phyloP scores from a whole-genome alignment of 805 yeast genomes.

The Torulaspora indica region DNA sequence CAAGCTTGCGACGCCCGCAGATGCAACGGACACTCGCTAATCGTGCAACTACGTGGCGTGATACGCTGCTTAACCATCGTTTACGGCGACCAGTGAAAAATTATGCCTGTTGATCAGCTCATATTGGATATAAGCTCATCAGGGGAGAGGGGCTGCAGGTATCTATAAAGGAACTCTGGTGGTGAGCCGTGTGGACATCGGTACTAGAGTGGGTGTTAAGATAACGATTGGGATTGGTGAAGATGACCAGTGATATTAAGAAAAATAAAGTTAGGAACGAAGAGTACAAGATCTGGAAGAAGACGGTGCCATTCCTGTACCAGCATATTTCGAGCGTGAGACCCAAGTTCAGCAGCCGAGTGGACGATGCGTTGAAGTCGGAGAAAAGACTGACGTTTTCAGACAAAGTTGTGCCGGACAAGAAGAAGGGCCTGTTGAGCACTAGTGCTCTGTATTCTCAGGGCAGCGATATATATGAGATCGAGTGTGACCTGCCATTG shows the following conservation, averaged over 20 bases:
- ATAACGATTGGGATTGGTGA: background rate
- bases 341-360: slow-evolving; percentile 37
- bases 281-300: slow-evolving; percentile 79
- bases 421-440: slow-evolving; percentile 27
- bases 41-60: slow-evolving; percentile 7
- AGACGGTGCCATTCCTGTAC: slow-evolving; percentile 73
- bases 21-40: background rate
- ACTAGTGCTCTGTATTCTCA: slow-evolving; percentile 31
- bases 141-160: slow-evolving; percentile 12
- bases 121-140: slow-evolving; percentile 5
- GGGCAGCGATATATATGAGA: slow-evolving; percentile 33
- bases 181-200: too few species aligned
- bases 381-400: slow-evolving; percentile 30
- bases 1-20: background rate
- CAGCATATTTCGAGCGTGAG: slow-evolving; percentile 37
- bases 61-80: slow-evolving; percentile 8
- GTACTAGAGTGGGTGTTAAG: background rate
- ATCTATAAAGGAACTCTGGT: slow-evolving; percentile 1
- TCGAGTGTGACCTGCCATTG: slow-evolving; percentile 30
- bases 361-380: slow-evolving; percentile 22
- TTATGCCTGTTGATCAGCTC: slow-evolving; percentile 4
- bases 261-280: slow-evolving; percentile 57
- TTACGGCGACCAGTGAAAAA: slow-evolving; percentile 6
- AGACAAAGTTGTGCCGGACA: slow-evolving; percentile 31
- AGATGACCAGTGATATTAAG: slow-evolving; percentile 14